These are phyloP conservation scores for Vigna hirtella DNA, from an alignment of 306 rosid genomes.

Conservation along the genomic window DNA sequence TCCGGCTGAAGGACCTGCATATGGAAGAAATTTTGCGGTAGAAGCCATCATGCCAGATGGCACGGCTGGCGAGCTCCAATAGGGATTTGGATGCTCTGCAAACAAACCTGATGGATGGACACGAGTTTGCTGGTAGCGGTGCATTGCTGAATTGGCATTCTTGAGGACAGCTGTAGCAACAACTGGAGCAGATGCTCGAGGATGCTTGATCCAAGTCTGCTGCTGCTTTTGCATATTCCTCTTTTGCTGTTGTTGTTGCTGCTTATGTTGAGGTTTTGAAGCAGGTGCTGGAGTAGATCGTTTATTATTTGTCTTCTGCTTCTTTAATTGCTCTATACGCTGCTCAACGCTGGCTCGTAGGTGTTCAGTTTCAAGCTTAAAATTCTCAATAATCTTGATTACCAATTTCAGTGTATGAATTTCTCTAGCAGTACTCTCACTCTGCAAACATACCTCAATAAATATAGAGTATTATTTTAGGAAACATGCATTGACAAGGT, in stretches of 20 bases:
- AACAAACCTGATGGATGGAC: slow-evolving; percentile 61
- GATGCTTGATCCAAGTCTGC: slow-evolving; percentile 61
- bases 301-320: slow-evolving; percentile 53
- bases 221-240: slow-evolving; percentile 34
- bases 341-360: slow-evolving; percentile 63
- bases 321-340: slow-evolving; percentile 67
- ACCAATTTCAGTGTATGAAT: slow-evolving; percentile 64
- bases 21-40: slow-evolving; percentile 52
- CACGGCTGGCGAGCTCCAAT: slow-evolving; percentile 52
- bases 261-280: slow-evolving; percentile 47
- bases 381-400: slow-evolving; percentile 62
- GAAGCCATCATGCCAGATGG: slow-evolving; percentile 59
- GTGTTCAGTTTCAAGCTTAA: slow-evolving; percentile 70
- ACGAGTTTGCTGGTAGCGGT: slow-evolving; percentile 56
- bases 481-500: slow-evolving; percentile 26
- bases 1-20: slow-evolving; percentile 60
- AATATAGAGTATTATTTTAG: slow-evolving; percentile 36
- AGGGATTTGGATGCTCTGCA: slow-evolving; percentile 55
- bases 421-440: slow-evolving; percentile 69
- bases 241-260: slow-evolving; percentile 40
- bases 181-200: slow-evolving; percentile 46
- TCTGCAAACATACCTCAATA: slow-evolving; percentile 55
- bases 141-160: slow-evolving; percentile 44
- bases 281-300: slow-evolving; percentile 50
- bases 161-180: slow-evolving; percentile 49